Evolutionary conservation across 768 basidiomycete species (phyloP), one percentile per base, ranked within the genome.

Genomic region (Mycena amicta): DNA sequence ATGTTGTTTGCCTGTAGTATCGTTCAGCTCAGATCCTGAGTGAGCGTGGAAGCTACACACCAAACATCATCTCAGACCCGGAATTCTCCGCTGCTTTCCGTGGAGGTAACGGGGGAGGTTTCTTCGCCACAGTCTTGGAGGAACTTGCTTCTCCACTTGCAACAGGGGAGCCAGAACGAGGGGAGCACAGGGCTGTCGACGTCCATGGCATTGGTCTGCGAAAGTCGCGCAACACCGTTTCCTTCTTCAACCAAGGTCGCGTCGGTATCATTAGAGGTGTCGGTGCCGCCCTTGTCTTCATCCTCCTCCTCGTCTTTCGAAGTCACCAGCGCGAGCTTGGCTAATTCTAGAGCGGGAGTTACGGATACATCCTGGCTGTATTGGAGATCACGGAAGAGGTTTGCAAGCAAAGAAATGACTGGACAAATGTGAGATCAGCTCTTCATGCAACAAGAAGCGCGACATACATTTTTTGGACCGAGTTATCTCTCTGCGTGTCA

Each of bases 251-350:
- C 92, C 29, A 94, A 81, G 13, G 92, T 94, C 16, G 92, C 92
- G 71, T 93, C 92, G 1, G 91, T 92, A 67, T 93, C 92, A 61
- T 92, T 90, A 22, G 92, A 92, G 22, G 88, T 86, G 66, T 90
- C 90, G 1, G 90, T 91, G 55, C 85, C 86, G 55, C 86, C 80
- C 62, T 83, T 83, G 59, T 88, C 88, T 61, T 90, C 89, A 59
- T 90, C 91, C 60, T 92, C 91, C 71, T 92, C 90, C 70, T 95
- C 94, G 60, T 95, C 93, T 67, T 92, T 85, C 2, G 91, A 90
- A 4, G 94, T 94, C 30, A 95, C 88, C 20, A 97, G 82, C 0
- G 94, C 95, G 22, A 96, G 83, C 68, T 97, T 94, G 5, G 94
- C 94, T 20, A 97, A 80, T 65, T 96, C 92, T 45, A 92, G 75